phyloP scores from a whole-genome alignment of 495 filamentous ascomycete genomes.

The Aspergillus egyptiacus region DNA sequence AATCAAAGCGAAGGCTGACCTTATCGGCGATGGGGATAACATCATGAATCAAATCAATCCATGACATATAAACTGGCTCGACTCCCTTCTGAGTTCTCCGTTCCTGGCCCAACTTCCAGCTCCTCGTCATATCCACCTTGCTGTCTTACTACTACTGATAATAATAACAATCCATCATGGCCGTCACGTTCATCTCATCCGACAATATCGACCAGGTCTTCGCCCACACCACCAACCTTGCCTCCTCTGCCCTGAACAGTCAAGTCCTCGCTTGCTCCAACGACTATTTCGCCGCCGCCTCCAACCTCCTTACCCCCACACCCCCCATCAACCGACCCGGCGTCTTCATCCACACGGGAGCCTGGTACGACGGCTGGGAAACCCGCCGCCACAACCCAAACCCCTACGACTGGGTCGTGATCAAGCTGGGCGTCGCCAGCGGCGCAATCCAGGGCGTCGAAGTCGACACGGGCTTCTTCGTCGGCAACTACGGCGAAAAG shows the following conservation, averaged over 20 bases:
- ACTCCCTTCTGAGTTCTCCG: not conserved
- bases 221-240: constrained; percentile 57
- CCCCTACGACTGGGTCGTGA: constrained; percentile 78
- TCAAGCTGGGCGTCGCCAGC: constrained; percentile 71
- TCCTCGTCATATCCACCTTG: too few relatives aligned
- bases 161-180: not conserved
- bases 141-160: not conserved
- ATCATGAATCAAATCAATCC: not conserved
- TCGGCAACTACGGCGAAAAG: constrained; percentile 80
- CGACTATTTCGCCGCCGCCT: constrained; percentile 82
- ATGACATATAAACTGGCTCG: not conserved
- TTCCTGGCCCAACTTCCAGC: too few relatives aligned
- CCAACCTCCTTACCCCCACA: constrained; percentile 70
- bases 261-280: constrained; percentile 72
- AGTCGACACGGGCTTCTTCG: constrained; percentile 81
- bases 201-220: constrained; percentile 68
- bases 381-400: constrained; percentile 78
- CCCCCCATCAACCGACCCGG: constrained; percentile 71
- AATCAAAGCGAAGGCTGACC: constrained; percentile 5
- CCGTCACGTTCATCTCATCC: constrained; percentile 34
- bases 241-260: constrained; percentile 67
- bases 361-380: constrained; percentile 97
- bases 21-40: too few relatives aligned
- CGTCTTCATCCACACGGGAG: constrained; percentile 77
- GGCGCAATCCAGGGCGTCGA: constrained; percentile 75